These are phyloP conservation scores for Tulasnella sp. DNA, from an alignment of 768 basidiomycete genomes.

Conservation along the genomic window DNA sequence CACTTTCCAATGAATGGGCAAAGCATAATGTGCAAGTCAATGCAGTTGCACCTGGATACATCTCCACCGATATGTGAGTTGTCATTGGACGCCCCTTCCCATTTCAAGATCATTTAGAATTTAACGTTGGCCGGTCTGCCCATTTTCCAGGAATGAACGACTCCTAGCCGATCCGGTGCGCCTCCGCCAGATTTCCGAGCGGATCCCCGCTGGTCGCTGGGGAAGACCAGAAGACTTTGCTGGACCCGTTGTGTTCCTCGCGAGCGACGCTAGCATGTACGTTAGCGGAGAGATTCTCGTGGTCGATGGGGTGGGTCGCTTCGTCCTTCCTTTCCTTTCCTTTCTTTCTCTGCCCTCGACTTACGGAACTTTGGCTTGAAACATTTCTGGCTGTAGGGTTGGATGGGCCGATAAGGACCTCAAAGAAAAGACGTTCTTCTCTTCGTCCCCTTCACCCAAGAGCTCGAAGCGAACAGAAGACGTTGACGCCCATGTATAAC, in stretches of 20 bases:
- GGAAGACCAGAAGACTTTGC: constrained; percentile 68
- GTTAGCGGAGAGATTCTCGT: constrained; percentile 67
- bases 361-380: constrained; percentile 12
- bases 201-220: constrained; percentile 71
- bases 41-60: constrained; percentile 82
- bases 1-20: constrained; percentile 92
- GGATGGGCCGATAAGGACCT: constrained; percentile 30
- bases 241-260: constrained; percentile 67
- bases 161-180: constrained; percentile 62
- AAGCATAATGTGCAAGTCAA: constrained; percentile 84
- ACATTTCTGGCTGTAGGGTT: constrained; percentile 27
- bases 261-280: constrained; percentile 64
- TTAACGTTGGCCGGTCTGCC: neutral
- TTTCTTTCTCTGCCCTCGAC: constrained; percentile 6
- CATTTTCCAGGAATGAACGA: constrained; percentile 55
- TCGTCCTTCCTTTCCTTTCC: neutral
- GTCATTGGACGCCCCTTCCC: constrained; percentile 30
- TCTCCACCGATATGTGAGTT: constrained; percentile 79
- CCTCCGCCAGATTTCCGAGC: constrained; percentile 64
- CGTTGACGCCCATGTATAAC: neutral
- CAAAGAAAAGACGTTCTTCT: neutral
- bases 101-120: neutral
- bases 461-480: neutral
- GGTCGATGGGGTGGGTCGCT: constrained; percentile 38
- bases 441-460: neutral